Conservation (phyloP, 1,284 basidiomycete species). For the Sporisorium iseilematis-ciliati region DNA sequence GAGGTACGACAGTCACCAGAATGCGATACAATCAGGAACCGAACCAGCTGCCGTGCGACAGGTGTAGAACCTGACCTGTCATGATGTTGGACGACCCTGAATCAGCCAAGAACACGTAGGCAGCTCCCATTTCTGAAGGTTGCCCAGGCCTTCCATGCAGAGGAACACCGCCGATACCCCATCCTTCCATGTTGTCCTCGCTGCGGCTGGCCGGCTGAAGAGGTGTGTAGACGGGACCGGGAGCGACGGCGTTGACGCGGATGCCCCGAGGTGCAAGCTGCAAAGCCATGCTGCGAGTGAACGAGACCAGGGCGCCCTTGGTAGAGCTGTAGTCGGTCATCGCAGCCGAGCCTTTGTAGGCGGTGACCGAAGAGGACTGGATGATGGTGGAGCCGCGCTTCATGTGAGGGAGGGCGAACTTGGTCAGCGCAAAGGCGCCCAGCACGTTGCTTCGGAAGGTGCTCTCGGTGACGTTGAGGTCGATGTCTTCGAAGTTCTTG, state of each 20-base stretch:
- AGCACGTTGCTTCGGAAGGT: constrained; percentile 60
- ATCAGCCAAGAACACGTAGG: constrained; percentile 59
- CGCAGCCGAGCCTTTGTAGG: constrained; percentile 72
- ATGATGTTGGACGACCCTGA: constrained; percentile 56
- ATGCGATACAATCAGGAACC: constrained; percentile 21
- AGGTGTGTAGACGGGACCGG: constrained; percentile 75
- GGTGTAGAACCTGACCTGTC: constrained; percentile 58
- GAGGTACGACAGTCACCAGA: constrained; percentile 18
- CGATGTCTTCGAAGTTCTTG: constrained; percentile 59
- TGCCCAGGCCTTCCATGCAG: constrained; percentile 55
- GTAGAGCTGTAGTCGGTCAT: constrained; percentile 74
- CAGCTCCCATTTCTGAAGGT: constrained; percentile 57
- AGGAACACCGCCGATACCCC: constrained; percentile 52
- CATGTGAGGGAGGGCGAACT: constrained; percentile 75
- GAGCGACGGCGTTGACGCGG: constrained; percentile 74
- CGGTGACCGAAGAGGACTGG: constrained; percentile 77
- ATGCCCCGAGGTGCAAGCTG: constrained; percentile 76
- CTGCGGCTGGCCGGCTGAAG: constrained; percentile 60
- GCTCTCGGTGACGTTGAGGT: constrained; percentile 47
- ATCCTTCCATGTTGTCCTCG: constrained; percentile 57
- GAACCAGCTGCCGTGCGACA: constrained; percentile 50
- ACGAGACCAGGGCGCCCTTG: constrained; percentile 73
- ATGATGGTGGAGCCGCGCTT: constrained; percentile 76
- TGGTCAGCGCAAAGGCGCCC: constrained; percentile 53
- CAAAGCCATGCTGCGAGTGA: constrained; percentile 74